phyloP scores from a whole-genome alignment of 2,329 filamentous ascomycete species.

The Neofusicoccum cordaticola region DNA sequence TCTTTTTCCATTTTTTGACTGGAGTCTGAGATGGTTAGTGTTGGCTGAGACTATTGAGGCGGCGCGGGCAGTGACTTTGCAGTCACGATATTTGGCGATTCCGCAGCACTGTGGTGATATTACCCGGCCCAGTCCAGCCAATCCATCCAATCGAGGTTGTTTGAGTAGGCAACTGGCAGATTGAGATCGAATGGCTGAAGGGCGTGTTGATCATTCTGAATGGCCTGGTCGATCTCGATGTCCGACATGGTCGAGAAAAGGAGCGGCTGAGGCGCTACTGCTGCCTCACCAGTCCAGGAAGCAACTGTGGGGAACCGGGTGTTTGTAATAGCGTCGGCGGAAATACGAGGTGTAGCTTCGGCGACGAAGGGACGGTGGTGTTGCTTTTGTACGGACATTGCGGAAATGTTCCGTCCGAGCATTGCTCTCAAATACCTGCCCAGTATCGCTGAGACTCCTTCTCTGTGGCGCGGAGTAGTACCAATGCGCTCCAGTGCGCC shows the following conservation, averaged over 20 bases:
- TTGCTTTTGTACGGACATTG: slow-evolving; percentile 34
- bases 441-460: slow-evolving; percentile 63
- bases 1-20: too few species aligned
- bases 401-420: slow-evolving; percentile 13
- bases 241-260: slow-evolving; percentile 69
- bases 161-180: slow-evolving; percentile 57
- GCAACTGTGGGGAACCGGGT: slow-evolving; percentile 13
- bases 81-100: not conserved
- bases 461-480: slow-evolving; percentile 62
- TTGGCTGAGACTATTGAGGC: not conserved
- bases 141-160: slow-evolving; percentile 16
- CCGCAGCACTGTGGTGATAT: not conserved
- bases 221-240: slow-evolving; percentile 63
- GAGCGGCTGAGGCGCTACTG: slow-evolving; percentile 49
- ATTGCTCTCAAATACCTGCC: slow-evolving; percentile 51
- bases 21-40: not conserved
- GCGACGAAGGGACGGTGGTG: slow-evolving; percentile 18
- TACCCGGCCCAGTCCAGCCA: slow-evolving; percentile 14
- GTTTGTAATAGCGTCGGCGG: slow-evolving; percentile 16
- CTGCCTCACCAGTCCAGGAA: slow-evolving; percentile 21
- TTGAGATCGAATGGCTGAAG: slow-evolving; percentile 57
- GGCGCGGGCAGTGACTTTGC: not conserved
- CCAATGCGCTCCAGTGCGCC: slow-evolving; percentile 68
- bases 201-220: slow-evolving; percentile 59
- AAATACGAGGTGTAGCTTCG: not conserved